Conservation (phyloP, 2,329 filamentous ascomycete species). For the Macrophomina phaseolina region DNA sequence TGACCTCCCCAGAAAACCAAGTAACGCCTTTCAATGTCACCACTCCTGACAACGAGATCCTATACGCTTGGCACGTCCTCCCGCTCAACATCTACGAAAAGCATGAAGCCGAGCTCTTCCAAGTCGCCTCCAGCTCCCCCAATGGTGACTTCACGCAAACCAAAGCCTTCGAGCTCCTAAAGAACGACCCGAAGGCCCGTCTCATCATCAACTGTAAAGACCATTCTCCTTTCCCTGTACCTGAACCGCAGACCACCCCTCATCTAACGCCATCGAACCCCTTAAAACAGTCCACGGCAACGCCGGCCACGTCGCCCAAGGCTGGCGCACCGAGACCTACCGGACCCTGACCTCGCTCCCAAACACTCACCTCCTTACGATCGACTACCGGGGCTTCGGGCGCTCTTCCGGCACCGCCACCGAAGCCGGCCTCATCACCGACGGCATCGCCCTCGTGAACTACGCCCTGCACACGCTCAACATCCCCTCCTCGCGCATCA, state of each 20-base stretch:
- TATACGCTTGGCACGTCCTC: constrained; percentile 92
- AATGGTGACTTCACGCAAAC: constrained; percentile 54
- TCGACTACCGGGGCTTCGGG: constrained; percentile 69
- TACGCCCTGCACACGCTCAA: constrained; percentile 60
- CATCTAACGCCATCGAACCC: constrained; percentile 28
- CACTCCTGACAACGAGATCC: constrained; percentile 74
- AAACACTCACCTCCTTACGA: constrained; percentile 64
- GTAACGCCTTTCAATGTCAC: constrained; percentile 81
- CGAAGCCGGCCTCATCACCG: constrained; percentile 60
- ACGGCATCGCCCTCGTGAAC: constrained; percentile 59
- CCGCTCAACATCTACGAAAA: constrained; percentile 77
- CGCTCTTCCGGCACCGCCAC: constrained; percentile 59
- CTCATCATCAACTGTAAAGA: constrained; percentile 60
- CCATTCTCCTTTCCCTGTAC: background rate
- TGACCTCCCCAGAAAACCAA: constrained; percentile 70
- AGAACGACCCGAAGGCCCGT: constrained; percentile 55
- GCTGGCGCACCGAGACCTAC: constrained; percentile 76
- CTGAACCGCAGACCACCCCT: background rate
- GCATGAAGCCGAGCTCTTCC: constrained; percentile 66
- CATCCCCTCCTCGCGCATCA: constrained; percentile 61
- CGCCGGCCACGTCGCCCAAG: constrained; percentile 83
- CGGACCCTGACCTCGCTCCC: constrained; percentile 73
- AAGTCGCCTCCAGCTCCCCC: constrained; percentile 46
- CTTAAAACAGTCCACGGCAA: constrained; percentile 61
- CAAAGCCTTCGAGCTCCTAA: constrained; percentile 57